These are phyloP conservation scores for Lavandula angustifolia DNA, from an alignment of 257 asterid genomes.

Conservation along the genomic window DNA sequence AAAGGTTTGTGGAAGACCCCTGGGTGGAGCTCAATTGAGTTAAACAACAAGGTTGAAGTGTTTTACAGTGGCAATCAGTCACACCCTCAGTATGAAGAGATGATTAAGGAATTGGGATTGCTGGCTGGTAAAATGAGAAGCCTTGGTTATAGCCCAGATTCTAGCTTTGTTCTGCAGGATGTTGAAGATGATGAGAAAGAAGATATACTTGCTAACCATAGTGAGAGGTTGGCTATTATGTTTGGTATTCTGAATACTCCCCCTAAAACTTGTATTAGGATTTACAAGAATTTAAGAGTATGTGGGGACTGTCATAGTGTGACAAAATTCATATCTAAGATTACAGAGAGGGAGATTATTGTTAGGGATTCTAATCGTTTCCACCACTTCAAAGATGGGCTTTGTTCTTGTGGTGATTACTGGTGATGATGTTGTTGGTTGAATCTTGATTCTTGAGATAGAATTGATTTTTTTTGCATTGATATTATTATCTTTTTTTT, in stretches of 20 bases:
- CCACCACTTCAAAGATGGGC: conserved; percentile 63
- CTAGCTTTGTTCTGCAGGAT: conserved; percentile 72
- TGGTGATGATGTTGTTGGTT: conserved; percentile 38
- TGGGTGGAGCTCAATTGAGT: conserved; percentile 70
- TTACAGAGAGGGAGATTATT: conserved; percentile 57
- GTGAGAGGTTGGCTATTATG: conserved; percentile 78
- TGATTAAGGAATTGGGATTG: conserved; percentile 53
- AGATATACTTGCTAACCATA: conserved; percentile 61
- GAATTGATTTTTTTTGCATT: too few relatives aligned
- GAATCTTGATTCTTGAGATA: too few relatives aligned
- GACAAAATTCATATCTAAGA: conserved; percentile 52
- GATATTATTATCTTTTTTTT: too few relatives aligned
- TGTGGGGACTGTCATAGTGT: conserved; percentile 66
- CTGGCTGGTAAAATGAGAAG: conserved; percentile 55
- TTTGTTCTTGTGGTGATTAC: conserved; percentile 63
- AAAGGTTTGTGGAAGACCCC: conserved; percentile 66
- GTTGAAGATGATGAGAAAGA: conserved; percentile 92
- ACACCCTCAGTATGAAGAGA: conserved; percentile 59
- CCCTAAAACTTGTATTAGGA: conserved; percentile 48
- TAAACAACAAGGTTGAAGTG: conserved; percentile 48
- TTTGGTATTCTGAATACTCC: conserved; percentile 72
- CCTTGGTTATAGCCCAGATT: conserved; percentile 72
- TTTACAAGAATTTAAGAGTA: conserved; percentile 57
- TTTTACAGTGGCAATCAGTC: conserved; percentile 59
- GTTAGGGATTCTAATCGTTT: conserved; percentile 71